A percentile compares a stretch with the other conserved stretches of the same genome.
Evolutionary conservation across 2,329 filamentous ascomycete species (phyloP).

Genomic region (Paecilomyces fulvus): DNA sequence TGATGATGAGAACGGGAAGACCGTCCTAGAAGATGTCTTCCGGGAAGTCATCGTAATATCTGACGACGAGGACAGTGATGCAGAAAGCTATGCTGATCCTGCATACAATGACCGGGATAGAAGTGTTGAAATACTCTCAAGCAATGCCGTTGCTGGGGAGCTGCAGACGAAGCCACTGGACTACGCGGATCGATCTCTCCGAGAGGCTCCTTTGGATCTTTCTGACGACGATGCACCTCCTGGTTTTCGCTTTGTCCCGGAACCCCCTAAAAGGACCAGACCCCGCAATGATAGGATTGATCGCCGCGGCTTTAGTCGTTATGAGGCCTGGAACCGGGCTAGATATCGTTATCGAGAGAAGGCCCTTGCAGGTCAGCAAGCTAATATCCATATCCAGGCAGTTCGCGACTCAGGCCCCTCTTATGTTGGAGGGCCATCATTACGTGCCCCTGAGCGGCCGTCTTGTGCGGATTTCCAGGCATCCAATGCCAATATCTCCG

Average conservation of each 20-base stretch:
- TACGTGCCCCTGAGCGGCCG: constrained; percentile 8
- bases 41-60: constrained; percentile 57
- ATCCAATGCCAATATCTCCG: constrained; percentile 13
- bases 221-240: constrained; percentile 29
- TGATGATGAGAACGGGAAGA: constrained; percentile 45
- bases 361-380: neutral
- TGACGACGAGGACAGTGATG: constrained; percentile 48
- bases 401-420: neutral
- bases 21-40: constrained; percentile 53
- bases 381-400: neutral
- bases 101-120: constrained; percentile 22
- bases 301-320: constrained; percentile 38
- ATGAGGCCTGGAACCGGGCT: constrained; percentile 40
- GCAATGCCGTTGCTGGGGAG: constrained; percentile 25
- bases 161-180: constrained; percentile 23
- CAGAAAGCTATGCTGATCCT: constrained; percentile 26
- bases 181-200: constrained; percentile 12
- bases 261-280: constrained; percentile 13
- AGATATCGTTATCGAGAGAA: constrained; percentile 31
- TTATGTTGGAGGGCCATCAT: neutral
- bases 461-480: constrained; percentile 9
- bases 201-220: constrained; percentile 16
- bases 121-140: constrained; percentile 37
- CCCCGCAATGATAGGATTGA: constrained; percentile 25
- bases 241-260: constrained; percentile 29